phyloP scores from a whole-genome alignment of 2,329 filamentous ascomycete species.

The Fusarium chaquense region DNA sequence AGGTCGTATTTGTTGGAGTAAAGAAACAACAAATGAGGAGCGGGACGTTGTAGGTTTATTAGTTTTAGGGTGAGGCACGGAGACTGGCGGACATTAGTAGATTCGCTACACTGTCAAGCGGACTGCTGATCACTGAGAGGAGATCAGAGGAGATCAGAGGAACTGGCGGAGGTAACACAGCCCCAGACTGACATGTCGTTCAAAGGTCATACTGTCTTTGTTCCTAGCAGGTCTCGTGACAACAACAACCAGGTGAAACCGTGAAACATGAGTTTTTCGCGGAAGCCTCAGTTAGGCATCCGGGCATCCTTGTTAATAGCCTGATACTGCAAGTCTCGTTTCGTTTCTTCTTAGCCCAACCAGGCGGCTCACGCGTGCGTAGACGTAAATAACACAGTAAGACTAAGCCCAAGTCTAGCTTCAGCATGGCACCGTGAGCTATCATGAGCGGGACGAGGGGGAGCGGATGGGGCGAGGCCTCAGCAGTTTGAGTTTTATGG shows the following conservation, averaged over 20 bases:
- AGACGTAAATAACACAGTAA: conserved; percentile 28
- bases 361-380: conserved; percentile 25
- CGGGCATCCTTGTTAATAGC: conserved; percentile 20
- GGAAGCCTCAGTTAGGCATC: conserved; percentile 35
- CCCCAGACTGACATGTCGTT: conserved; percentile 26
- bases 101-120: conserved; percentile 17
- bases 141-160: conserved; percentile 7
- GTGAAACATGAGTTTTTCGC: conserved; percentile 36
- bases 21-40: conserved; percentile 10
- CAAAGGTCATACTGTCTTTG: conserved; percentile 18
- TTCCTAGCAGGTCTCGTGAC: conserved; percentile 31
- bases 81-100: conserved; percentile 22
- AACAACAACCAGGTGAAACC: conserved; percentile 3
- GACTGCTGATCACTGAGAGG: conserved; percentile 29
- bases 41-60: conserved; percentile 4
- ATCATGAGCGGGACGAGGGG: background rate
- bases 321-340: conserved; percentile 3
- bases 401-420: conserved; percentile 29
- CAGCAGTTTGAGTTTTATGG: conserved; percentile 17
- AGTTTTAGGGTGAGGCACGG: conserved; percentile 13
- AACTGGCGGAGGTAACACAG: conserved; percentile 21
- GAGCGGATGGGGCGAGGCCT: background rate
- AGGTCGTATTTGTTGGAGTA: conserved; percentile 4
- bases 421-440: conserved; percentile 19
- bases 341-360: background rate